Percentiles rank a stretch among this genome's conserved stretches.
These are phyloP conservation scores for Prunus mume DNA, from an alignment of 306 rosid genomes.

Conservation along the genomic window DNA sequence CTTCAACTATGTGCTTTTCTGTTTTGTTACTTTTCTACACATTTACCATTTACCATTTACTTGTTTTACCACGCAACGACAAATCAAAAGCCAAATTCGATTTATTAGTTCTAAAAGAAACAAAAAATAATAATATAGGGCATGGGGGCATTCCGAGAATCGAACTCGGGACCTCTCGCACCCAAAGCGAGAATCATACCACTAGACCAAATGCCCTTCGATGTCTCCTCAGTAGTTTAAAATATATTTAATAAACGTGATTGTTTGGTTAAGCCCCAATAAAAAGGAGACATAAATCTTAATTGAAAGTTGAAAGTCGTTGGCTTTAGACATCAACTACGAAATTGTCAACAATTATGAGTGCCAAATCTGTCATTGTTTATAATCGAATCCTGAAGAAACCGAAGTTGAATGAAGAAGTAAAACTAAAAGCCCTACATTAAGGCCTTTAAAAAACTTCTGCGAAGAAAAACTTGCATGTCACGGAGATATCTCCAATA, in stretches of 20 bases:
- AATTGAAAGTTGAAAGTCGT: no score
- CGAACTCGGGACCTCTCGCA: conserved; percentile 53
- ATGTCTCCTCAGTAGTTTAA: no score
- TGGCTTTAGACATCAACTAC: no score
- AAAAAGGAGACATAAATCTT: no score
- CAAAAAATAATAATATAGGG: background rate
- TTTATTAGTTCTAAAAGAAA: background rate
- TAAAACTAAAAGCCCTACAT: no score
- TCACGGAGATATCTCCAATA: no score
- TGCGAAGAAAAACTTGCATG: no score
- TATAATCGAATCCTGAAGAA: background rate
- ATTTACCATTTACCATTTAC: background rate
- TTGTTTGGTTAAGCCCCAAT: no score
- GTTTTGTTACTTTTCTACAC: background rate
- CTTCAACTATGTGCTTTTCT: background rate
- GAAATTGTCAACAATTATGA: no score
- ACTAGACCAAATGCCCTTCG: conserved; percentile 40
- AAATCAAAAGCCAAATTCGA: background rate
- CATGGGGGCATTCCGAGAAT: conserved; percentile 36
- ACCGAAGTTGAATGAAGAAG: background rate
- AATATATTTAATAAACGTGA: no score
- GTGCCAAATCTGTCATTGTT: background rate
- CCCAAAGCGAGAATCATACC: conserved; percentile 54
- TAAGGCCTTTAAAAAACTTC: no score
- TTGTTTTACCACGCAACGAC: background rate